Base-by-base conservation (phyloP, 1,139 yeast species). In the Kurtzmaniella natalensis region DNA sequence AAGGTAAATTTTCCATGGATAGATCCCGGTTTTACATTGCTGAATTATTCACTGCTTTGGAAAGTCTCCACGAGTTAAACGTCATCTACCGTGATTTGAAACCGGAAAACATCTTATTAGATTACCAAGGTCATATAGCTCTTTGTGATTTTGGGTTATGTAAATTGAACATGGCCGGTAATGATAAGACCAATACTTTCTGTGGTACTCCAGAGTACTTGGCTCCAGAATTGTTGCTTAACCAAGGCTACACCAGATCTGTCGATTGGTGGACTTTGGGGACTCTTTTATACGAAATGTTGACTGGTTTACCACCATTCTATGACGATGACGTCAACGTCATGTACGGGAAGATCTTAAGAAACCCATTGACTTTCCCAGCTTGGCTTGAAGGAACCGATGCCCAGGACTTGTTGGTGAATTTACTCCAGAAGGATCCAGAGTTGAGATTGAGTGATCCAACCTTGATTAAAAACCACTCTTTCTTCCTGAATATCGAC, bases 231-330 rank as follows among this genome's bases (percentile, higher is more conserved):
- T 74, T 92, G 38, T 65, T 92, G 38, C 68, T 89, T 43, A 94
- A 92, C 43, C 88, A 86, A 55, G 97, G 97, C 2, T 92, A 92
- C 59, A 88, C 97, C 5, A 78, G 95, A 57, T 81, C 85, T 50
- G 97, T 92, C 25, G 98, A 92, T 61, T 92, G 95, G 81, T 92
- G 98, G 98, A 92, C 97, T 1, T 69, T 92, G 44, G 98, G 98
- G 24, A 92, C 92, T 25, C 70, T 92, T 33, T 69, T 92, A 30
- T 92, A 85, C 56, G 98, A 92, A 58, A 92, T 92, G 98, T 73
- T 94, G 43, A 88, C 96, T 2, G 96, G 97, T 0, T 70, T 92
- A 44, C 98, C 98, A 7, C 96, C 96, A 31, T 92, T 88, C 55
- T 92, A 86, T 55, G 97, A 89, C 53, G 96, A 88, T 53, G 92